phyloP scores from a whole-genome alignment of 2,329 filamentous ascomycete genomes.

The Rutstroemia sp. region DNA sequence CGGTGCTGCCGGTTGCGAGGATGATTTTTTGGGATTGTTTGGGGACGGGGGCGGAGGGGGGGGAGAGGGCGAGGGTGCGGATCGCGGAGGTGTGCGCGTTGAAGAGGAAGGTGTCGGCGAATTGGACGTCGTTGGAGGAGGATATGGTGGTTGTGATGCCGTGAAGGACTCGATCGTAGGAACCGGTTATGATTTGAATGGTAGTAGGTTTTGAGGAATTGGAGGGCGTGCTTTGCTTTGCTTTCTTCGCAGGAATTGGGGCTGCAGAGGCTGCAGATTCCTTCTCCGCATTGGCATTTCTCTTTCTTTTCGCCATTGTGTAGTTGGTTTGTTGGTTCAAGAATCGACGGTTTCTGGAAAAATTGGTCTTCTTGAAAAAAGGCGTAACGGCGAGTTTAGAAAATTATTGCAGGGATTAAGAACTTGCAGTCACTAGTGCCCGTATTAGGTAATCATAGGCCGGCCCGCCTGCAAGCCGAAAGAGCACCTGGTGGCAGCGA shows the following conservation, averaged over 20 bases:
- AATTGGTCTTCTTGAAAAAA: constrained; percentile 1
- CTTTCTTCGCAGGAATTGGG: constrained; percentile 20
- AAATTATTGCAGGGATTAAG: constrained; percentile 7
- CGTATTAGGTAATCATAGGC: background rate
- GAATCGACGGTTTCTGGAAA: background rate
- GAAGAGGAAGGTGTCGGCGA: constrained; percentile 92
- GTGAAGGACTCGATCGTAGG: constrained; percentile 89
- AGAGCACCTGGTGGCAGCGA: too few relatives aligned
- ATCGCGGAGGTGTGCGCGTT: constrained; percentile 87
- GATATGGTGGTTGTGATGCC: constrained; percentile 72
- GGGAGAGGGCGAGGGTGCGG: constrained; percentile 80
- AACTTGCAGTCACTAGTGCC: background rate
- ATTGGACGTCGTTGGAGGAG: constrained; percentile 46
- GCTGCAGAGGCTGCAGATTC: constrained; percentile 1
- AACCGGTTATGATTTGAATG: constrained; percentile 87
- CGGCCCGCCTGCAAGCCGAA: background rate
- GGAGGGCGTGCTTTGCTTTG: constrained; percentile 18
- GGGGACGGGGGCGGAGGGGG: constrained; percentile 53
- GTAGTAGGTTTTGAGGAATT: constrained; percentile 37
- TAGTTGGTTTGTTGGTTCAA: background rate
- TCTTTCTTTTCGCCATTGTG: constrained; percentile 29
- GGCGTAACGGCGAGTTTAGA: background rate
- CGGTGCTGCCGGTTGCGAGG: constrained; percentile 84
- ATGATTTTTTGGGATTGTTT: constrained; percentile 73
- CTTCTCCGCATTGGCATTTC: constrained; percentile 18